These are phyloP conservation scores for Tulasnella sp. DNA, from an alignment of 768 basidiomycete genomes.

Conservation along the genomic window DNA sequence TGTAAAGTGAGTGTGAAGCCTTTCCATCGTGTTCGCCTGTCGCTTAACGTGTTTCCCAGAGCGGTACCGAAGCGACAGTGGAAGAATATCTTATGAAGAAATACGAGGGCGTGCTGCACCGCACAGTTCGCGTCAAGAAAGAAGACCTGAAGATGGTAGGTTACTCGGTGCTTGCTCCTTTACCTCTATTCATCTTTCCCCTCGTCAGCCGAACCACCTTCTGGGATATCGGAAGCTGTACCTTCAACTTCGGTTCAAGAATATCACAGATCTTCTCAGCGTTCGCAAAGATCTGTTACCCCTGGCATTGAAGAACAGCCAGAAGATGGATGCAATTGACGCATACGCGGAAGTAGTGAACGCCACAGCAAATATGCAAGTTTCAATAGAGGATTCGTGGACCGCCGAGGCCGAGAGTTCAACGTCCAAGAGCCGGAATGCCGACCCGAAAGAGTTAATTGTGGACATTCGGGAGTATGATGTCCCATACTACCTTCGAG, in stretches of 20 bases:
- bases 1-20: slow-evolving; percentile 53
- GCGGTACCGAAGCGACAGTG: slow-evolving; percentile 78
- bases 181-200: background rate
- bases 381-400: slow-evolving; percentile 40
- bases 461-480: slow-evolving; percentile 94
- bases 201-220: slow-evolving; percentile 70
- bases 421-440: slow-evolving; percentile 32
- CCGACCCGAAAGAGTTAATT: slow-evolving; percentile 83
- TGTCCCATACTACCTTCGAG: slow-evolving; percentile 93
- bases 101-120: slow-evolving; percentile 76
- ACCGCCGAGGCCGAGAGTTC: slow-evolving; percentile 28
- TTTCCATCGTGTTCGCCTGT: slow-evolving; percentile 4
- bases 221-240: slow-evolving; percentile 88
- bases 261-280: slow-evolving; percentile 80
- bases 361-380: slow-evolving; percentile 46
- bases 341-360: slow-evolving; percentile 95
- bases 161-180: background rate
- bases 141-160: slow-evolving; percentile 75
- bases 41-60: slow-evolving; percentile 23
- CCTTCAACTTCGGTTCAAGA: slow-evolving; percentile 81
- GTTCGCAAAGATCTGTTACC: slow-evolving; percentile 85
- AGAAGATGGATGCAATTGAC: slow-evolving; percentile 90
- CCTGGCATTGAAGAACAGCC: slow-evolving; percentile 77
- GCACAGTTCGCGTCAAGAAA: slow-evolving; percentile 70
- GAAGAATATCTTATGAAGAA: slow-evolving; percentile 95